These are phyloP conservation scores for Penicillium cataractarum DNA, from an alignment of 495 filamentous ascomycete species.

Conservation along the genomic window DNA sequence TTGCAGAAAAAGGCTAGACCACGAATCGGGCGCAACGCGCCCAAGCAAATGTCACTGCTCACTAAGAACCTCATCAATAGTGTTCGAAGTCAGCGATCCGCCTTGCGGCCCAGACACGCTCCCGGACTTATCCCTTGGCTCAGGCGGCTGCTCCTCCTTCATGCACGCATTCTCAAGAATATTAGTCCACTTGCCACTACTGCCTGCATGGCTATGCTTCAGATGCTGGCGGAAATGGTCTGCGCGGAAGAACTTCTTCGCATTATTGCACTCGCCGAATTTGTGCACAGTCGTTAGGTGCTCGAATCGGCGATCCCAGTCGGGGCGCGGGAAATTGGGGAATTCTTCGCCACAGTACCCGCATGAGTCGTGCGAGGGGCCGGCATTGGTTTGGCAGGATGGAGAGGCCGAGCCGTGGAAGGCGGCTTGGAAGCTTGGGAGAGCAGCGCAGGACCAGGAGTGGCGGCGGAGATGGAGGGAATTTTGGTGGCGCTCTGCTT, in stretches of 20 bases:
- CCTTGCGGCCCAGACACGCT: slow-evolving; percentile 11
- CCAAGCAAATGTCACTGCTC: slow-evolving; percentile 29
- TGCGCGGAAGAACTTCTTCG: slow-evolving; percentile 96
- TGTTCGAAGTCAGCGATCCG: slow-evolving; percentile 37
- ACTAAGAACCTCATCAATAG: slow-evolving; percentile 42
- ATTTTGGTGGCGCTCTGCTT: slow-evolving; percentile 96
- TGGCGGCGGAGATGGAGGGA: slow-evolving; percentile 93
- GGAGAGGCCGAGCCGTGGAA: slow-evolving; percentile 74
- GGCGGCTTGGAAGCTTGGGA: slow-evolving; percentile 74
- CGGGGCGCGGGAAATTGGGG: slow-evolving; percentile 64
- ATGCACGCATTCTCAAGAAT: slow-evolving; percentile 96
- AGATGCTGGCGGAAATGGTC: slow-evolving; percentile 98
- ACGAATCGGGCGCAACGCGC: neutral
- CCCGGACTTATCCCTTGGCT: slow-evolving; percentile 33
- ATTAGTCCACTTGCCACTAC: slow-evolving; percentile 98
- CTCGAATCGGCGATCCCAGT: slow-evolving; percentile 84
- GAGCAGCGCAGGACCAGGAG: slow-evolving; percentile 94
- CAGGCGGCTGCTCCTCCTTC: slow-evolving; percentile 76
- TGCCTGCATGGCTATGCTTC: slow-evolving; percentile 96
- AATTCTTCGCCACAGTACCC: slow-evolving; percentile 98
- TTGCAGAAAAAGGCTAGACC: neutral
- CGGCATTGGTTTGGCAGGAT: slow-evolving; percentile 39
- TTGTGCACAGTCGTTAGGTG: slow-evolving; percentile 93
- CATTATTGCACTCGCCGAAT: slow-evolving; percentile 96
- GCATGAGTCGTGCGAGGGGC: slow-evolving; percentile 70